Percentiles rank a stretch among this genome's conserved stretches.
These are phyloP conservation scores for Phialemonium atrogriseum DNA, from an alignment of 2,329 filamentous ascomycete species.

Conservation along the genomic window DNA sequence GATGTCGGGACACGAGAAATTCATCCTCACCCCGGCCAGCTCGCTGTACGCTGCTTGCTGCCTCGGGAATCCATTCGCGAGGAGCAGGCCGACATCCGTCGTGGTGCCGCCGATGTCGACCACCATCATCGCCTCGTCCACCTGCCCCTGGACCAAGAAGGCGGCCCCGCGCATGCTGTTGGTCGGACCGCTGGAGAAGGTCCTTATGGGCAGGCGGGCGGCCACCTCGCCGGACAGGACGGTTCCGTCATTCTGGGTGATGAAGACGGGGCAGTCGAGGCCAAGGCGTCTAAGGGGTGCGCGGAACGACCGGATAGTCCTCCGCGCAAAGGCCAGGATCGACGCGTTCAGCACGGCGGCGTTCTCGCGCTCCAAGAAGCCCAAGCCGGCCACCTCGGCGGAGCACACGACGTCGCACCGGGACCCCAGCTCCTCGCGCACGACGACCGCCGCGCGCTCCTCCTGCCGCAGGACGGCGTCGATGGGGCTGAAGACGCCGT, in stretches of 20 bases:
- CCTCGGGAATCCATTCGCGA: conserved; percentile 54
- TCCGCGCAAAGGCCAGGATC: conserved; percentile 47
- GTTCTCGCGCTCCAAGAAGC: conserved; percentile 55
- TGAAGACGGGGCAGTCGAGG: conserved; percentile 45
- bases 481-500: conserved; percentile 45
- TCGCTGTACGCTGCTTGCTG: conserved; percentile 55
- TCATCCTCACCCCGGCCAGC: conserved; percentile 54
- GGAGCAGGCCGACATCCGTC: conserved; percentile 52
- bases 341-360: conserved; percentile 57
- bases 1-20: conserved; percentile 49
- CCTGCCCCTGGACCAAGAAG: conserved; percentile 38
- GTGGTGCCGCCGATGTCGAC: conserved; percentile 62
- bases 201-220: conserved; percentile 48
- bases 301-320: conserved; percentile 48
- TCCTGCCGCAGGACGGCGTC: conserved; percentile 40
- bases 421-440: conserved; percentile 26
- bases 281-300: conserved; percentile 40
- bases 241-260: conserved; percentile 58
- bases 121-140: conserved; percentile 41
- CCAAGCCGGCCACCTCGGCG: conserved; percentile 43
- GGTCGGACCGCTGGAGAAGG: conserved; percentile 55
- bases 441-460: conserved; percentile 34
- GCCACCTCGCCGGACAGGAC: conserved; percentile 45
- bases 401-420: conserved; percentile 39
- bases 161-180: conserved; percentile 58